Base-by-base conservation (phyloP, 2,329 filamentous ascomycete species). In the Zalaria obscura region DNA sequence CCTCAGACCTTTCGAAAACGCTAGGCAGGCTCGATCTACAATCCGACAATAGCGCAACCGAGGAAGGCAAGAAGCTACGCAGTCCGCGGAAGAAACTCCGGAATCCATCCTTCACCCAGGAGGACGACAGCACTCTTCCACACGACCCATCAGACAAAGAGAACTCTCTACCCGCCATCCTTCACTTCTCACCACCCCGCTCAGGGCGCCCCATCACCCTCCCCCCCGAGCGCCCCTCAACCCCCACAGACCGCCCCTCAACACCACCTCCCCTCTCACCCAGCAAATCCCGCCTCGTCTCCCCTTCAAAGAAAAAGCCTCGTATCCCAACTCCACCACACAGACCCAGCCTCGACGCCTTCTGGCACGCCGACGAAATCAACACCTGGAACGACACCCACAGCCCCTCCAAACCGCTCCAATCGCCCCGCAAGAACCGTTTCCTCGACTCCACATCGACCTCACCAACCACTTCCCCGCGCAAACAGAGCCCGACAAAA, bases 331-430 rank as follows among this genome's bases (percentile, higher is more conserved):
- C 62, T 31, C 72, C 73, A 1, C 71, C 73, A 3, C 67, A 77
- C 43, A 60, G 65, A 26, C 68, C 68, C 25, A 71, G 61, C 40
- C 68, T 68, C 33, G 75, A 79, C 46, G 62, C 62, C 5, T 80
- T 79, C 51, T 80, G 76, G 77, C 65, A 64, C 40, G 70, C 72
- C 46, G 70, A 72, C 8, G 56, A 72, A 10, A 65, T 76, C 25
- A 73, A 80, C 49, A 70, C 75, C 35, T 80, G 76, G 75, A 77
- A 79, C 45, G 76, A 79, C 36, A 64, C 74, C 40, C 71, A 78
- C 53, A 75, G 72, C 1, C 72, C 74, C 1, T 61, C 58, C 32
- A 74, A 73, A 49, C 51, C 52, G 9, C 52, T 65, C 49, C 60
- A 38, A 55, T 70, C 50, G 39, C 59, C 48, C 49, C 62, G 43